Base-by-base conservation (phyloP, 192 early-diverging fungal species). In the Bifiguratus adelaidae region DNA sequence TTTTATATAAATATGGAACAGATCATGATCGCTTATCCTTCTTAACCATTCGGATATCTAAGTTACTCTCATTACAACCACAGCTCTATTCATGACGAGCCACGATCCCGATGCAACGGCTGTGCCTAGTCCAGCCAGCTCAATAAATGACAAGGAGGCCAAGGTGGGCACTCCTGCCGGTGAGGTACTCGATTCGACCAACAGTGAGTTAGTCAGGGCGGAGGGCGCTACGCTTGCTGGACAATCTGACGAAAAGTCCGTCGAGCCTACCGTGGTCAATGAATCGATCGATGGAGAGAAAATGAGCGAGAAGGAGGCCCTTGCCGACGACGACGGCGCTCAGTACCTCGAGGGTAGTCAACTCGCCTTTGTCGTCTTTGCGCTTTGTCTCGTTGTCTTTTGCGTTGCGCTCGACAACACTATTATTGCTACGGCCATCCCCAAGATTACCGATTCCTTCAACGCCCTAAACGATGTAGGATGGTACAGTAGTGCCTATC, bases 401-500 rank as follows among this genome's bases (percentile, higher is more conserved):
- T 55, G 78, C 42, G 71, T 70, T 7, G 64, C 70, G 21, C 58
- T 78, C 15, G 86, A 89, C 27, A 78, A 70, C 48, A 89, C 86
- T 0, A 78, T 89, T 34, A 69, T 89, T 41, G 63, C 82, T 13
- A 83, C 82, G 0, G 83, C 85, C n/a, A 68, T 82, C 35, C 60
- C 78, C n/a, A 52, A 48, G 5, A 88, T 89, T 50, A 74, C 73
- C 38, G 41, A 56, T 15, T 76, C 80, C 29, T 83, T 87, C 42
- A 47, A 68, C 12, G 59, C 56, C 8, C 65, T 84, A 41, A 58
- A 62, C 16, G 60, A 69, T 41, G 63, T 78, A 18, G 60, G 76
- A 7, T 88, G 85, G 85, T 79, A 90, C 32, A 87, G 80, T 15
- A 77, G 74, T 13, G 68, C 75, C 21, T 88, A 81, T 44, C 54